Conservation (phyloP, 805 yeast species). For the Sugiyamaella mastotermitis region DNA sequence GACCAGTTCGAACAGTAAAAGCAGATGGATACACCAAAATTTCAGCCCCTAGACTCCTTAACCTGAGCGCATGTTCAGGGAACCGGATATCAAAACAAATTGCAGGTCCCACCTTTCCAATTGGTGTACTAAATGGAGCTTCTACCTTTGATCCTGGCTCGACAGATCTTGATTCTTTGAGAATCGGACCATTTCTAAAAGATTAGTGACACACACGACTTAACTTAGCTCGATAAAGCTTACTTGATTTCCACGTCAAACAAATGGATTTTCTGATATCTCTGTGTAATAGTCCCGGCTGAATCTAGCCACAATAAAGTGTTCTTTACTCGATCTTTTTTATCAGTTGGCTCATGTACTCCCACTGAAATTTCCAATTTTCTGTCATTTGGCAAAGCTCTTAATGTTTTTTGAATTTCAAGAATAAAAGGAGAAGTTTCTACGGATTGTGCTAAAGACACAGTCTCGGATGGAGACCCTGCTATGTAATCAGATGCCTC, state of each 20-base stretch:
- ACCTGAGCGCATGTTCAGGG: slow-evolving; percentile 67
- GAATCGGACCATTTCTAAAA: slow-evolving; percentile 64
- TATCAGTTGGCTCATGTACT: slow-evolving; percentile 64
- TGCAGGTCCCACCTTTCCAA: slow-evolving; percentile 39
- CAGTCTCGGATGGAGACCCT: slow-evolving; percentile 59
- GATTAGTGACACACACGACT: not conserved
- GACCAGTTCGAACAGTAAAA: slow-evolving; percentile 86
- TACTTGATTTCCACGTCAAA: slow-evolving; percentile 73
- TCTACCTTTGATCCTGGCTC: slow-evolving; percentile 63
- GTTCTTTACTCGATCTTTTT: slow-evolving; percentile 52
- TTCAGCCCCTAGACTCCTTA: slow-evolving; percentile 67
- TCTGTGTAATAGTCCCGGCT: slow-evolving; percentile 55
- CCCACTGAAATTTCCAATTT: slow-evolving; percentile 73
- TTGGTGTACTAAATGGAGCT: slow-evolving; percentile 51
- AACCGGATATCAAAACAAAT: slow-evolving; percentile 80
- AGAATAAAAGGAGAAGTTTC: slow-evolving; percentile 36
- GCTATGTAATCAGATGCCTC: slow-evolving; percentile 88
- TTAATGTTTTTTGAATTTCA: slow-evolving; percentile 41
- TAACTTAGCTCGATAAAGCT: not conserved
- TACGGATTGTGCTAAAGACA: slow-evolving; percentile 46
- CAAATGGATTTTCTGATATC: slow-evolving; percentile 81
- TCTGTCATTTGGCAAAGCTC: slow-evolving; percentile 35
- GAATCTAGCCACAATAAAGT: slow-evolving; percentile 65
- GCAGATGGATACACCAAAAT: slow-evolving; percentile 84
- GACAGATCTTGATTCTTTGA: slow-evolving; percentile 72